Base-by-base conservation (phyloP, 306 rosid species). In the Abrus pulchellus region DNA sequence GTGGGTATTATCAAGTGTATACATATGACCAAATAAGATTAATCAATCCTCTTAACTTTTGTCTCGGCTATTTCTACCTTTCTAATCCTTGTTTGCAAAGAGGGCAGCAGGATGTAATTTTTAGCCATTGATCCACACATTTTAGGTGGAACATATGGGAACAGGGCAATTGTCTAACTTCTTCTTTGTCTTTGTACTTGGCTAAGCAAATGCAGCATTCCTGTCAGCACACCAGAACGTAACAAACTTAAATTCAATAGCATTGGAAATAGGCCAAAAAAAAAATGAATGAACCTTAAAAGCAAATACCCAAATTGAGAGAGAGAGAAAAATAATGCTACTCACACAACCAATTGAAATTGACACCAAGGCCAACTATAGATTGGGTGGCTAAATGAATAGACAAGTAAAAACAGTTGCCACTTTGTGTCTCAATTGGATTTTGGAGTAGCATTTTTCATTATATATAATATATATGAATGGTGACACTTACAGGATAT, bases 81-180 rank as follows among this genome's bases (percentile, higher is more conserved):
- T 89, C 82, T 64, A 95, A 84, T 86, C 93, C 91, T 88, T 91
- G 99, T 80, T 93, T 95, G 82, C 98, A 95, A 56, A 95, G 98
- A 80, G 99, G 99, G 44, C 99, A 95, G 14, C 88, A 89, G 9
- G 97, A 95, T 83, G 88, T 84, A 7, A 95, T 91, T 74, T 76
- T 80, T 3, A 95, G 93, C 99, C 98, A 95, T 38, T 93, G 97
- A 89, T 95, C 99, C 53, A 95, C 98, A 84, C 99, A 95, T 64
- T 87, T 90, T 82, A 76, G 92, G 83, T 95, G 98, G 79, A 95
- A 95, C 78, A 82, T 74, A 82, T 93, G 99, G 3, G 88, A 89
- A 72, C 99, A 95, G 9, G 96, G 97, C 87, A 95, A 77, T 83
- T 87, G 83, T 80, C 96, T 90, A 63, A 95, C 87, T 88, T 93